Conservation (phyloP, 176 grass and related monocot genomes). For the Alloteropsis semialata region DNA sequence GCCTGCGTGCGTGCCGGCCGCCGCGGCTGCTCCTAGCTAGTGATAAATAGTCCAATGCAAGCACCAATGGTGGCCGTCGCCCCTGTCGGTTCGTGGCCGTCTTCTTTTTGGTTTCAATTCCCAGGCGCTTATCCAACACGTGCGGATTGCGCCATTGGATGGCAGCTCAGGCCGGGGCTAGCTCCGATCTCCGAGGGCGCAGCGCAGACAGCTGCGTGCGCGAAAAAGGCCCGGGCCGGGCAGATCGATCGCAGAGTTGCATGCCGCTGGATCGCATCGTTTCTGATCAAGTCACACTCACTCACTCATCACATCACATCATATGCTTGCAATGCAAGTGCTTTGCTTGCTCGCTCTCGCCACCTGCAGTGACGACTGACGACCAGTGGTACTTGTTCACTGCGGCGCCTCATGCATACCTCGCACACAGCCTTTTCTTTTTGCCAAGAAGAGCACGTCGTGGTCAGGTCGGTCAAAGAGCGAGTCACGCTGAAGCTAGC, state of each 20-base stretch:
- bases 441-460: not conserved
- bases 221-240: not conserved
- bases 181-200: not conserved
- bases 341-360: not conserved
- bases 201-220: not conserved
- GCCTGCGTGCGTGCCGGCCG: not conserved
- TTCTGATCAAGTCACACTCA: not conserved
- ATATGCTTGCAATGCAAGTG: not conserved
- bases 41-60: not conserved
- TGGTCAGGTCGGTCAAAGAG: constrained; percentile 13
- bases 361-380: too few species aligned
- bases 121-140: constrained; percentile 30
- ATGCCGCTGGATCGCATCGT: not conserved
- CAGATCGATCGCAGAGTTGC: not conserved
- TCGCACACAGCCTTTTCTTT: not conserved
- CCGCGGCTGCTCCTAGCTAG: too few species aligned
- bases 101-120: not conserved
- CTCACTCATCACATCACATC: constrained; percentile 12
- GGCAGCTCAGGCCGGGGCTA: too few species aligned
- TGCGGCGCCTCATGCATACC: not conserved
- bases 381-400: too few species aligned
- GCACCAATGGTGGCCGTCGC: not conserved
- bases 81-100: not conserved
- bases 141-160: constrained; percentile 10
- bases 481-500: not conserved